Percentiles rank a stretch among this genome's conserved stretches.
phyloP scores from a whole-genome alignment of 192 early-diverging fungal genomes.

The Obelidium mucronatum region DNA sequence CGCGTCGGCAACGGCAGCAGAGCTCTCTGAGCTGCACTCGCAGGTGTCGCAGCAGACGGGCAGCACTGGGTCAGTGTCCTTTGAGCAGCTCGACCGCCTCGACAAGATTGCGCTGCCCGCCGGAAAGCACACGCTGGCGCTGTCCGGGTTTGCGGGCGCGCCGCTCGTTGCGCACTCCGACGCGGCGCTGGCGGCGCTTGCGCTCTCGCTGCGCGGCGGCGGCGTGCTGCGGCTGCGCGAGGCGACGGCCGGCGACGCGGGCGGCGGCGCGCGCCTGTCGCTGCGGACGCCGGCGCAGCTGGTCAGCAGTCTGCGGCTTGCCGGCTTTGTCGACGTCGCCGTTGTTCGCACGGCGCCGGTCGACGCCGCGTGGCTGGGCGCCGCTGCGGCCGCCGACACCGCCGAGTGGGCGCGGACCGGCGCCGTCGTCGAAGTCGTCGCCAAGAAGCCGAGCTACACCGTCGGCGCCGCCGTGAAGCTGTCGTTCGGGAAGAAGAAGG shows the following conservation, averaged over 20 bases:
- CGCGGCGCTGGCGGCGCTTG: slow-evolving; percentile 65
- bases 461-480: slow-evolving; percentile 84
- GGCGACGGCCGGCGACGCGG: slow-evolving; percentile 62
- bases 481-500: slow-evolving; percentile 77
- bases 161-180: slow-evolving; percentile 70
- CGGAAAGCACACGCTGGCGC: slow-evolving; percentile 68
- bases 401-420: slow-evolving; percentile 62
- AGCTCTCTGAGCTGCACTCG: slow-evolving; percentile 36
- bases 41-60: slow-evolving; percentile 46
- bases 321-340: slow-evolving; percentile 81
- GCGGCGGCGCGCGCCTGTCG: slow-evolving; percentile 55
- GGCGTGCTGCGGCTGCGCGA: slow-evolving; percentile 75
- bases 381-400: slow-evolving; percentile 32
- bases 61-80: slow-evolving; percentile 66
- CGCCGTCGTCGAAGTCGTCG: slow-evolving; percentile 51
- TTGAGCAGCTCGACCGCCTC: slow-evolving; percentile 88
- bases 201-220: slow-evolving; percentile 69
- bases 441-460: slow-evolving; percentile 83
- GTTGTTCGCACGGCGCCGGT: slow-evolving; percentile 43
- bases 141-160: slow-evolving; percentile 60
- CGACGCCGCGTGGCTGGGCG: slow-evolving; percentile 53
- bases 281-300: slow-evolving; percentile 68
- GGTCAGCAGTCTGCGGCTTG: slow-evolving; percentile 75
- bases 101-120: slow-evolving; percentile 46
- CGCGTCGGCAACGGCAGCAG: slow-evolving; percentile 42